These are phyloP conservation scores for Colletotrichum agaves DNA, from an alignment of 2,329 filamentous ascomycete species.

Conservation along the genomic window DNA sequence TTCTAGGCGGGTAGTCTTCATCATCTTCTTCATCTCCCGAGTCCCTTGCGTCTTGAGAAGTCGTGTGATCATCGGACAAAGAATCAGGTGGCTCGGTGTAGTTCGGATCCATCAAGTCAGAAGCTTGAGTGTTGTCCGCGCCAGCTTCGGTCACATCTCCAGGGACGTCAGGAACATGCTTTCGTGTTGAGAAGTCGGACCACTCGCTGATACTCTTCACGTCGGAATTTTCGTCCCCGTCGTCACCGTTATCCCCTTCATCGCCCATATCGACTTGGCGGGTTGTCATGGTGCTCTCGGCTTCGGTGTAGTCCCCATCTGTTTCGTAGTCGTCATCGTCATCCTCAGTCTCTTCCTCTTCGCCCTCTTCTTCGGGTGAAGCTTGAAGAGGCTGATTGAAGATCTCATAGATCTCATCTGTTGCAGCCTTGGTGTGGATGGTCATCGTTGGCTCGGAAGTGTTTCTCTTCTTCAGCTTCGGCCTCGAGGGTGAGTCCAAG, in stretches of 20 bases:
- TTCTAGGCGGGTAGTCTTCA: constrained; percentile 59
- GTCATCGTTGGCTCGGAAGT: constrained; percentile 94
- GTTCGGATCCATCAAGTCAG: constrained; percentile 53
- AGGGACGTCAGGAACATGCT: constrained; percentile 69
- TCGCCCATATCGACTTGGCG: constrained; percentile 67
- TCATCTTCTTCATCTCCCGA: constrained; percentile 46
- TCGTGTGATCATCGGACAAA: constrained; percentile 44
- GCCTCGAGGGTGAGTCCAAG: constrained; percentile 86
- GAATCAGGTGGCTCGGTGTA: constrained; percentile 44
- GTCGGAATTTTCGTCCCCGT: constrained; percentile 61
- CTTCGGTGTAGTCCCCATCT: constrained; percentile 82
- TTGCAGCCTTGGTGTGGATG: constrained; percentile 92
- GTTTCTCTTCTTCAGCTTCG: constrained; percentile 84
- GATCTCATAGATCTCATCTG: constrained; percentile 96
- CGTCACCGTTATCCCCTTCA: constrained; percentile 54
- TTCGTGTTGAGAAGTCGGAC: constrained; percentile 86
- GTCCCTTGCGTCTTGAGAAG: constrained; percentile 35
- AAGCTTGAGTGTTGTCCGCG: constrained; percentile 51
- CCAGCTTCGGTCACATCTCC: constrained; percentile 47
- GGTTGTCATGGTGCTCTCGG: constrained; percentile 84
- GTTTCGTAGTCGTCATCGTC: constrained; percentile 77
- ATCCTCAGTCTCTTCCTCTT: constrained; percentile 56
- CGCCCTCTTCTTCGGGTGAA: constrained; percentile 44
- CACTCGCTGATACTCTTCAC: constrained; percentile 80
- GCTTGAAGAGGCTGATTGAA: constrained; percentile 84